Percentiles rank a stretch among this genome's conserved stretches.
phyloP scores from a whole-genome alignment of 495 filamentous ascomycete species.

The Neurospora sp. region DNA sequence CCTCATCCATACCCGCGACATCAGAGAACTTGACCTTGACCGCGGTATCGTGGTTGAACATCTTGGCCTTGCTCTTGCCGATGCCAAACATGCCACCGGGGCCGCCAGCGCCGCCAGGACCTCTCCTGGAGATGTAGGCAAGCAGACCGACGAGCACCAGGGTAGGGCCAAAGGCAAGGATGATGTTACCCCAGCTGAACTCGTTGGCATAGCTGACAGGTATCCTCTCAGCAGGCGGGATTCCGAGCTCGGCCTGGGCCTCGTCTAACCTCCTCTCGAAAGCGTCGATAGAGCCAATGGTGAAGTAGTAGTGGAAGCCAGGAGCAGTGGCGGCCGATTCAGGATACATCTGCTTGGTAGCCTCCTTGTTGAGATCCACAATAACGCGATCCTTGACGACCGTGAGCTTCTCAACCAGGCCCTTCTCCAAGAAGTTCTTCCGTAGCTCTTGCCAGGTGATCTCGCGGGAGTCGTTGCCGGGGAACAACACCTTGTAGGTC shows the following conservation, averaged over 20 bases:
- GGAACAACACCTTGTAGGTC: constrained; percentile 12
- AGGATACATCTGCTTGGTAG: constrained; percentile 64
- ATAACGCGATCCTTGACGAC: constrained; percentile 62
- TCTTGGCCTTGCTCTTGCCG: constrained; percentile 87
- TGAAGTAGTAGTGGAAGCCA: constrained; percentile 83
- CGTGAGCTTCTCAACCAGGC: constrained; percentile 86
- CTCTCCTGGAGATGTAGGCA: constrained; percentile 60
- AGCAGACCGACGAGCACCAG: constrained; percentile 72
- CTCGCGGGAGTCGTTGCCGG: constrained; percentile 35
- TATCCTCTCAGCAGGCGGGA: constrained; percentile 76
- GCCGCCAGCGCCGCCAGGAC: constrained; percentile 44
- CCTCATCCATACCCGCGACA: constrained; percentile 97
- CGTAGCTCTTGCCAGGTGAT: constrained; percentile 97
- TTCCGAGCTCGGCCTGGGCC: constrained; percentile 75
- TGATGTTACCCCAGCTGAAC: constrained; percentile 49
- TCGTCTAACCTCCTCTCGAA: constrained; percentile 83
- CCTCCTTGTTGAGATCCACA: constrained; percentile 77
- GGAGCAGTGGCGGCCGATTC: constrained; percentile 63
- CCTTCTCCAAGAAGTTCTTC: constrained; percentile 87
- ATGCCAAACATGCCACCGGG: constrained; percentile 84
- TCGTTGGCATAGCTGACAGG: constrained; percentile 80
- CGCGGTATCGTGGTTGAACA: constrained; percentile 92
- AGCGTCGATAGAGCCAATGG: constrained; percentile 84
- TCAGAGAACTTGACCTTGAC: constrained; percentile 95
- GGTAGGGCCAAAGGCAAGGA: constrained; percentile 79